Conservation (phyloP, 441 rosid species). For the Cnidoscolus chayamansa region DNA sequence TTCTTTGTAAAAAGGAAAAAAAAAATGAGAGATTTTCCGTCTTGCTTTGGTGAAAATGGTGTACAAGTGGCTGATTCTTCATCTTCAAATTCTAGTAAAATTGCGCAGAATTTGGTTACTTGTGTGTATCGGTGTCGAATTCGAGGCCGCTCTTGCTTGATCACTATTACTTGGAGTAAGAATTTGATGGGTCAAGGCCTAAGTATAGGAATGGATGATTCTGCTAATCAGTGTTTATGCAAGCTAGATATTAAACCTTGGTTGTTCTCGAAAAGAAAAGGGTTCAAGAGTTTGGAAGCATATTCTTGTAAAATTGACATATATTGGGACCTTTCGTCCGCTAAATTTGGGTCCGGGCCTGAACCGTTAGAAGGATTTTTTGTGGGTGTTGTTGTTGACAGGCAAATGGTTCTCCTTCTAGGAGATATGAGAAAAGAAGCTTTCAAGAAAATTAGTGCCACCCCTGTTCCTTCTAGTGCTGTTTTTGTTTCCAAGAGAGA, state of each 20-base stretch:
- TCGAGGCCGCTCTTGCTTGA: constrained; percentile 55
- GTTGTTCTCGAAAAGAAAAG: constrained; percentile 82
- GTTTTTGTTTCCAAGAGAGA: constrained; percentile 56
- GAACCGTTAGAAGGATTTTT: constrained; percentile 77
- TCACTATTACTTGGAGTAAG: constrained; percentile 75
- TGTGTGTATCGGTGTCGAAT: constrained; percentile 63
- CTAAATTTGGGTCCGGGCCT: constrained; percentile 76
- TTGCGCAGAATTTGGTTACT: constrained; percentile 64
- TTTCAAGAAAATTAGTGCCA: constrained; percentile 50
- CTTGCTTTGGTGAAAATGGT: constrained; percentile 87
- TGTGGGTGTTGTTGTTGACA: constrained; percentile 58
- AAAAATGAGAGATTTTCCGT: constrained; percentile 81
- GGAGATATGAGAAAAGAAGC: constrained; percentile 90
- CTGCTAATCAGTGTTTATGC: constrained; percentile 60
- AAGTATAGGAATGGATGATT: constrained; percentile 58
- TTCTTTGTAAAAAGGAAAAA: neutral
- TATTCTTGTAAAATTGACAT: constrained; percentile 56
- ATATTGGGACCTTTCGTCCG: constrained; percentile 76
- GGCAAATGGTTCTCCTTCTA: constrained; percentile 64
- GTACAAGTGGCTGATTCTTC: constrained; percentile 83
- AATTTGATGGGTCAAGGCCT: constrained; percentile 88
- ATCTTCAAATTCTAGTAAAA: constrained; percentile 47
- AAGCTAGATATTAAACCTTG: constrained; percentile 87
- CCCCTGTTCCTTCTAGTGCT: constrained; percentile 35
- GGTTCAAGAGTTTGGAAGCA: constrained; percentile 63